Percentiles rank a stretch among this genome's conserved stretches.
Evolutionary conservation across 352 stramenopile genomes (phyloP).

Genomic region (Elongisporangium anandrum): DNA sequence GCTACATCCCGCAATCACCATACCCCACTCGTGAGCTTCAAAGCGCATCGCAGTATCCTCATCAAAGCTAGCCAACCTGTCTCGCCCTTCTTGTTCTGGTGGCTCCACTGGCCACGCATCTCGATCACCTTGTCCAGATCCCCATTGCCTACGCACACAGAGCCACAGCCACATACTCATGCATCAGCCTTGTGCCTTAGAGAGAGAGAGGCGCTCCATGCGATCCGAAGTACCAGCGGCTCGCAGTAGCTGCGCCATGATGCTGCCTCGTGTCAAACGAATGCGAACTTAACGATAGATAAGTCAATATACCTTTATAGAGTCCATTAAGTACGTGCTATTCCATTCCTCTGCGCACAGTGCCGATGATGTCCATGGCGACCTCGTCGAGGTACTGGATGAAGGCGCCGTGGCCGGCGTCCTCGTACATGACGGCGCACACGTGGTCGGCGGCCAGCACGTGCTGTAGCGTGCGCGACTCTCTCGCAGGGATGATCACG

Average conservation of each 20-base stretch:
- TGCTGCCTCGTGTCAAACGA: slow-evolving; percentile 4
- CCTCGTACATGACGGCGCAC: slow-evolving; percentile 29
- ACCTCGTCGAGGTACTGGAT: slow-evolving; percentile 42
- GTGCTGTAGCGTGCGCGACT: slow-evolving; percentile 21
- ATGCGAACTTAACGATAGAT: slow-evolving; percentile 4
- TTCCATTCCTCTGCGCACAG: background rate
- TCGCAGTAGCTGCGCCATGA: slow-evolving; percentile 43
- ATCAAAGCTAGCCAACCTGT: slow-evolving; percentile 29
- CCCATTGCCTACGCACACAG: slow-evolving; percentile 37
- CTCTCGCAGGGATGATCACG: slow-evolving; percentile 19
- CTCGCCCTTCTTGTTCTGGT: slow-evolving; percentile 83
- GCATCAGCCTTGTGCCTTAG: background rate
- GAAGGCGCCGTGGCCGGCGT: slow-evolving; percentile 34
- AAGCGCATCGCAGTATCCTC: no score
- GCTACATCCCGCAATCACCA: slow-evolving; percentile 17
- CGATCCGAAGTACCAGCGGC: slow-evolving; percentile 24
- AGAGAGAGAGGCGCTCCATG: background rate
- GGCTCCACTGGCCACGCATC: slow-evolving; percentile 57
- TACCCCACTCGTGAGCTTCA: no score
- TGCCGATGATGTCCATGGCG: slow-evolving; percentile 23
- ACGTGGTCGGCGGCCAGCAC: slow-evolving; percentile 24
- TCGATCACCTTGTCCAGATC: slow-evolving; percentile 71
- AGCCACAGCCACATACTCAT: background rate
- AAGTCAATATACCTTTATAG: background rate
- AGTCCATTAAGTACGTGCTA: no score